Evolutionary conservation across 2,329 filamentous ascomycete genomes (phyloP), one percentile per base, ranked within the genome.

Genomic region (Pyrenophora graminea): DNA sequence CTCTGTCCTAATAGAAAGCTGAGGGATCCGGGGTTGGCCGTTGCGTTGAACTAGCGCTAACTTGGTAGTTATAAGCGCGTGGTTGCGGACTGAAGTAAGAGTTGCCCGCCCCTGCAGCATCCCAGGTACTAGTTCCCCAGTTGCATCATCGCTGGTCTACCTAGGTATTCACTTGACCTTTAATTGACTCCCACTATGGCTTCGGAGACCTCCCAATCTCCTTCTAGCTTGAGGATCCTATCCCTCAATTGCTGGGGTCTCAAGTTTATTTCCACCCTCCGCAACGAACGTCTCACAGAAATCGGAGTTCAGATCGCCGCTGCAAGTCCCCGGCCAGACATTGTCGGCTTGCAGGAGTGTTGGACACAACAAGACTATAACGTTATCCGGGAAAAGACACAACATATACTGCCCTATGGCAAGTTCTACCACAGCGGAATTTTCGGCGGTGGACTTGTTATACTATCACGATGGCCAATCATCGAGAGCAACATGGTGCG

Each of bases 161-260:
- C 17, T 4, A 27, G 4, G 42, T 13, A 12, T 7, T 25, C 7
- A 31, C 40, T 18, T 5, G 23, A 39, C 36, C 27, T 30, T 34
- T n/a, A n/a, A 15, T 33, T 33, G 2, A 40, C 40, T 18, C 34
- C 5, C 51, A 38, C 41, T 45, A 72, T 71, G 67, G 44, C 58
- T 42, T 60, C 61, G 9, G 51, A 61, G 10, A 13, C 47, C 17
- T 34, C 17, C 2, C 51, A 48, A 6, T 62, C 71, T 67, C 60
- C 84, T 6, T 72, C 82, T 15, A 77, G 76, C 27, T 81, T 97
- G 69, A 87, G 89, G 67, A 81, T 97, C 62, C 78, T 97, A 59
- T 94, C 90, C 4, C 84, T 96, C 72, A 99, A 99, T 76, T 97
- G 91, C 84, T 97, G 94, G 93, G 94, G 94, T 44, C 85, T 97